phyloP scores from a whole-genome alignment of 371 early-diverging fungal genomes.

The Saksenaea vasiformis region DNA sequence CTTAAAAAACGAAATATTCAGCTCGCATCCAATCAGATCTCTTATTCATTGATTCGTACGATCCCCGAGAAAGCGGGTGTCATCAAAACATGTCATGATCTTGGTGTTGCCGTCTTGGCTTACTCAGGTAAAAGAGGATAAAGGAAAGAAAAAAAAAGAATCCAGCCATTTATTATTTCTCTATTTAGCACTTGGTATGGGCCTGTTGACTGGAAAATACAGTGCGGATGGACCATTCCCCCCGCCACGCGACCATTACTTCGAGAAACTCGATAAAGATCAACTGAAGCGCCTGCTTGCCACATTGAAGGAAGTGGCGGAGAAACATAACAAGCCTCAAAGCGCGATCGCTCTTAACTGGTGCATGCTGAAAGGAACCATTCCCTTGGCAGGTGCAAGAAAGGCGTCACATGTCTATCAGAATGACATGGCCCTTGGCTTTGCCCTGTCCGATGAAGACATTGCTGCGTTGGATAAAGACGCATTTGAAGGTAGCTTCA shows the following conservation, averaged over 20 bases:
- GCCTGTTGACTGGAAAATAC: slow-evolving; percentile 55
- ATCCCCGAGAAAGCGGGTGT: slow-evolving; percentile 54
- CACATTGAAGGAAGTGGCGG: slow-evolving; percentile 26
- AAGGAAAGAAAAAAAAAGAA: background rate
- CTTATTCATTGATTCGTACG: slow-evolving; percentile 51
- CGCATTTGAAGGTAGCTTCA: slow-evolving; percentile 45
- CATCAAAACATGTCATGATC: slow-evolving; percentile 55
- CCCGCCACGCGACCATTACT: slow-evolving; percentile 21
- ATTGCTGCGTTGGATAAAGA: slow-evolving; percentile 46
- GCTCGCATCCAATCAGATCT: slow-evolving; percentile 59
- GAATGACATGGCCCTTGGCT: slow-evolving; percentile 50
- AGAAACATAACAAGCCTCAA: slow-evolving; percentile 25
- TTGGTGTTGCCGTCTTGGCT: slow-evolving; percentile 61
- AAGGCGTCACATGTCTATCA: slow-evolving; percentile 55
- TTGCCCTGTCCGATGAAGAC: slow-evolving; percentile 50
- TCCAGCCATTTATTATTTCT: background rate
- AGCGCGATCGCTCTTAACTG: slow-evolving; percentile 49
- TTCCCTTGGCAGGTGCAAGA: slow-evolving; percentile 58
- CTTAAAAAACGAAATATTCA: slow-evolving; percentile 52
- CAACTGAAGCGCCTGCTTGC: slow-evolving; percentile 30
- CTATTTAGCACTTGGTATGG: slow-evolving; percentile 42
- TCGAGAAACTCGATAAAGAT: slow-evolving; percentile 23
- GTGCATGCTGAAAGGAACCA: slow-evolving; percentile 55
- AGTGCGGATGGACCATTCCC: slow-evolving; percentile 44
- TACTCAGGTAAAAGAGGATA: slow-evolving; percentile 46